Evolutionary conservation across 495 filamentous ascomycete genomes (phyloP), one percentile per base, ranked within the genome.

Genomic region (Xylaria acuta): DNA sequence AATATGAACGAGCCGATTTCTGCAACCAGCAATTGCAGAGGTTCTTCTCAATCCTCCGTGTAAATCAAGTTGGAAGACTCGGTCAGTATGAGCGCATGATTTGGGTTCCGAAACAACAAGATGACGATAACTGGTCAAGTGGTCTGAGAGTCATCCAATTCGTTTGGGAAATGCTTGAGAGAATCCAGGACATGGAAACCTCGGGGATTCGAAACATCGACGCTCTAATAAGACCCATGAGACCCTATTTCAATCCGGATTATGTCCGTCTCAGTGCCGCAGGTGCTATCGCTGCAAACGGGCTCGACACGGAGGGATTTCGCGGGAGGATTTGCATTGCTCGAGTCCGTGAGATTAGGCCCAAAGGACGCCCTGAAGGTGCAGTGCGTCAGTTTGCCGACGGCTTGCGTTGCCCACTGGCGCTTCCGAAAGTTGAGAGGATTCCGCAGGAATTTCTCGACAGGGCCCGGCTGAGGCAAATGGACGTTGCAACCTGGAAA

Each of bases 231-330:
- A 9, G 38, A 3, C 60, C 60, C 36, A 43, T 30, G 60, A 27
- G 38, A 6, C 36, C 36, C n/a, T 64, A 64, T 43, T 64, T 64
- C 60, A 34, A 64, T 32, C 60, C 60, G 8, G 36, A 64, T 30
- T 43, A 30, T 5, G 22, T 64, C 11, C 60, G 60, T 16, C 36
- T 64, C 11, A 25, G 12, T 11, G 36, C 60, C 25, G 60, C 38
- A 4, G 60, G 60, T 9, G 60, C 38, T 14, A 64, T 64, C 12
- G 60, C 60, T 22, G 60, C 60, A 2, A 38, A 18, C 11, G 60
- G 36, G 12, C 60, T 64, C 3, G n/a, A 64, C 22, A 16, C 7
- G 9, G n/a, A 25, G 36, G 1, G 18, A 3, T 64, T 40, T 1
- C n/a, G 38, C 11, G 60, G 38, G 22, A 38, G 60, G 9, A 43